Evolutionary conservation across 164 flowering plant genomes (phyloP).

Genomic region (Magnolia sinica): DNA sequence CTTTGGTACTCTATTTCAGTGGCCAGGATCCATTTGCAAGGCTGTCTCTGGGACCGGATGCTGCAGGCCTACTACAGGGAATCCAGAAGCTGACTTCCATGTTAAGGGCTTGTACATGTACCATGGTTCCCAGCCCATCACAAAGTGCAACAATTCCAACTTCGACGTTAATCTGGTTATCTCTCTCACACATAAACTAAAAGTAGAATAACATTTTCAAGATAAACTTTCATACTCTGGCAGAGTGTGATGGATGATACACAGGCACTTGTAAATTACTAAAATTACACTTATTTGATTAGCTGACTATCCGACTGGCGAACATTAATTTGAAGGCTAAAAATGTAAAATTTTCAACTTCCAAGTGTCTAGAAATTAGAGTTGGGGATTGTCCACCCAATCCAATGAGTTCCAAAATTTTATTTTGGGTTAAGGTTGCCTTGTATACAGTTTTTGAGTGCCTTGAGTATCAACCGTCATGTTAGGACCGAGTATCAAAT

Average conservation of each 20-base stretch:
- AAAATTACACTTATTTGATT: too few species aligned
- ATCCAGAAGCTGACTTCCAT: not conserved
- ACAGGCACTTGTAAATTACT: not conserved
- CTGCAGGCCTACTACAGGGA: not conserved
- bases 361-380: too few species aligned
- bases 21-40: constrained; percentile 9
- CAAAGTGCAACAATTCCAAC: not conserved
- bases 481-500: too few species aligned
- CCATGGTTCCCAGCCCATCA: not conserved
- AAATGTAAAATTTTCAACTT: too few species aligned
- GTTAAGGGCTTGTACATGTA: not conserved
- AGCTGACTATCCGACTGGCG: too few species aligned
- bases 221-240: not conserved
- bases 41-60: not conserved
- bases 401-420: too few species aligned
- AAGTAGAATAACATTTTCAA: not conserved
- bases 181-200: not conserved
- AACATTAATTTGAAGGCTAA: too few species aligned
- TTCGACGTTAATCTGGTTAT: constrained; percentile 4
- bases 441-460: too few species aligned
- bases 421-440: too few species aligned
- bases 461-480: too few species aligned
- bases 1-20: not conserved
- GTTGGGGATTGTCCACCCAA: too few species aligned
- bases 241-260: not conserved